These are phyloP conservation scores for Exserohilum rostratum DNA, from an alignment of 2,329 filamentous ascomycete species.

Conservation along the genomic window DNA sequence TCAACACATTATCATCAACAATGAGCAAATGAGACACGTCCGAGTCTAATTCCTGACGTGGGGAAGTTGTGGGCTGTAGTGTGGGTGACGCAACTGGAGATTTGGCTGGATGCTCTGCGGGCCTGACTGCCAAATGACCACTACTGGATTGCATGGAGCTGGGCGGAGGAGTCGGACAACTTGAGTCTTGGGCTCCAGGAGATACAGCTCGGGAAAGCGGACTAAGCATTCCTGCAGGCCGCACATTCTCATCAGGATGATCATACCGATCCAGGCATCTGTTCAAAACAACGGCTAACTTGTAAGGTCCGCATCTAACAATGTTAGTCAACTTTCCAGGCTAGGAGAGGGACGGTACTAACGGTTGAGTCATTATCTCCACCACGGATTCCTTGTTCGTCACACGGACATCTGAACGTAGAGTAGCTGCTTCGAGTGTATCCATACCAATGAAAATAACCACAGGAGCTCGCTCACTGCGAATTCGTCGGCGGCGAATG, in stretches of 20 bases:
- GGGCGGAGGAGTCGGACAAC: neutral
- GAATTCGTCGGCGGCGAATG: conserved; percentile 23
- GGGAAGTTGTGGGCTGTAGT: neutral
- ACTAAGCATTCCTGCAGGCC: neutral
- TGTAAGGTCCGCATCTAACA: conserved; percentile 40
- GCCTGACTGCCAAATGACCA: neutral
- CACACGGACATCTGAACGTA: conserved; percentile 42
- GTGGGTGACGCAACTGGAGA: neutral
- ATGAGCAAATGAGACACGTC: conserved; percentile 35
- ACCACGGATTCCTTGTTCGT: conserved; percentile 37
- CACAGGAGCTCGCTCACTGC: conserved; percentile 23
- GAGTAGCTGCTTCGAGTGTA: conserved; percentile 38
- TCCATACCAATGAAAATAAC: conserved; percentile 44
- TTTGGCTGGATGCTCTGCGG: neutral
- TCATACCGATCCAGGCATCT: conserved; percentile 38
- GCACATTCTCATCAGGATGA: conserved; percentile 29
- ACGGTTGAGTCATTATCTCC: conserved; percentile 46
- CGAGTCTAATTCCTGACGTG: neutral
- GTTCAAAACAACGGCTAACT: conserved; percentile 38
- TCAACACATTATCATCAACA: conserved; percentile 50
- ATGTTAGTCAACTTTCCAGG: neutral
- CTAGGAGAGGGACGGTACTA: conserved; percentile 6
- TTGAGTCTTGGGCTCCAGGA: neutral
- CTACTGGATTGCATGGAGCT: neutral
- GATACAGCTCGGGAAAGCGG: neutral